phyloP scores from a whole-genome alignment of 1,139 yeast species.

The Hanseniaspora uvarum region DNA sequence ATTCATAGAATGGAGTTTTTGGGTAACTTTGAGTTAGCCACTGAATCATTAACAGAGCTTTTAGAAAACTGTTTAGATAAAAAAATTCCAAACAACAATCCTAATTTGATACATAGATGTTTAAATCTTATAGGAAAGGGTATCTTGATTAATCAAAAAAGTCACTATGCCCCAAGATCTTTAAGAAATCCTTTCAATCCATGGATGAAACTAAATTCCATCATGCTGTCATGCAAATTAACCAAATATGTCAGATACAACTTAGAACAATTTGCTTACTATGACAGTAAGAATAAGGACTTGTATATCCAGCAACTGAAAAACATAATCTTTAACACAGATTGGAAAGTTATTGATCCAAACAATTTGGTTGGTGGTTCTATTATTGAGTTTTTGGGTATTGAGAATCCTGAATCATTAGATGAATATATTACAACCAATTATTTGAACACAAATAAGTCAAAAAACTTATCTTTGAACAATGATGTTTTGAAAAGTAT shows the following conservation, averaged over 20 bases:
- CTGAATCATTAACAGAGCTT: neutral
- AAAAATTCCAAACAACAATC: constrained; percentile 1
- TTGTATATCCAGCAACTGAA: constrained; percentile 5
- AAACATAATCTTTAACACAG: neutral
- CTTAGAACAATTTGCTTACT: neutral
- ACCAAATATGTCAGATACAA: neutral
- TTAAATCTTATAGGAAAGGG: constrained; percentile 9
- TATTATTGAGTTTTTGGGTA: constrained; percentile 2
- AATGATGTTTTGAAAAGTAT: constrained; percentile 13
- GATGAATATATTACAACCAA: constrained; percentile 3
- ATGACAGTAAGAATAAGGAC: constrained; percentile 1
- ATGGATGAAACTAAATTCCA: constrained; percentile 12
- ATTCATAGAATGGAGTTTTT: neutral
- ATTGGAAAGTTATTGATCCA: constrained; percentile 13
- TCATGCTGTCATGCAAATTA: neutral
- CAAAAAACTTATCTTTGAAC: neutral
- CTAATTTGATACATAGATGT: neutral
- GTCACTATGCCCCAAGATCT: constrained; percentile 5
- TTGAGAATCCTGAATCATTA: constrained; percentile 1
- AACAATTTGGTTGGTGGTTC: constrained; percentile 8
- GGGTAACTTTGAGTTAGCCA: neutral
- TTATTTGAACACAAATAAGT: neutral
- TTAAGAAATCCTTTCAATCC: constrained; percentile 4
- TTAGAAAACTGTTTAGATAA: neutral
- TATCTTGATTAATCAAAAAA: neutral